Evolutionary conservation across 441 rosid genomes (phyloP), one percentile per base, ranked within the genome.

Genomic region (Erodium moschatum): DNA sequence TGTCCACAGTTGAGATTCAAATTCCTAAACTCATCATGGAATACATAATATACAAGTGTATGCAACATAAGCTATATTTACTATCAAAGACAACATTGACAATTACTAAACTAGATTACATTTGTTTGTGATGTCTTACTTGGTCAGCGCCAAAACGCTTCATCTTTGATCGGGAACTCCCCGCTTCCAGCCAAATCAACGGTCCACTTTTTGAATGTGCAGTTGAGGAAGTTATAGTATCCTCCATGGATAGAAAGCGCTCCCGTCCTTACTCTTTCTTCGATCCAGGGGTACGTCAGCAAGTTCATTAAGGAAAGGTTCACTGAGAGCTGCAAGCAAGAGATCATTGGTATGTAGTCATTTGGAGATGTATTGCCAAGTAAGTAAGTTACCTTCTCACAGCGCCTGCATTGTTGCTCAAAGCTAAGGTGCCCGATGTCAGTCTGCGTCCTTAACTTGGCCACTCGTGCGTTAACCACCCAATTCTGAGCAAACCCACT

Each of bases 151-250:
- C 86, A 83, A 48, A 73, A 62, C 64, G 65, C 67, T 64, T 50
- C 77, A 44, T 83, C 81, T 75, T 69, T 79, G 0, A 76, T 50
- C 0, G 69, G 67, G 38, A 44, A 35, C 67, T 67, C 42, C 46
- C 66, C 44, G 70, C 60, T 67, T 46, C 66, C 71, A 5, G 70
- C 65, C 24, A 73, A 73, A 74, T 78, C 76, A n/a, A 85, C 78
- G 0, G 79, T 87, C 92, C 92, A 87, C 58, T 82, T 87, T 80
- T 85, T 86, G 61, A 85, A 80, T 66, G 85, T 78, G 76, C 90
- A 87, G 66, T 79, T 75, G 2, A 78, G 56, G 64, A 87, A 83
- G 77, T 85, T 82, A 64, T 87, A 87, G 68, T 87, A 83, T 64
- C 92, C 86, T 74, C 92, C 90, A 70, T 81, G 78, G 73, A 87